Evolutionary conservation across 768 basidiomycete genomes (phyloP), one percentile per base, ranked within the genome.

Genomic region (Lactarius sp.): DNA sequence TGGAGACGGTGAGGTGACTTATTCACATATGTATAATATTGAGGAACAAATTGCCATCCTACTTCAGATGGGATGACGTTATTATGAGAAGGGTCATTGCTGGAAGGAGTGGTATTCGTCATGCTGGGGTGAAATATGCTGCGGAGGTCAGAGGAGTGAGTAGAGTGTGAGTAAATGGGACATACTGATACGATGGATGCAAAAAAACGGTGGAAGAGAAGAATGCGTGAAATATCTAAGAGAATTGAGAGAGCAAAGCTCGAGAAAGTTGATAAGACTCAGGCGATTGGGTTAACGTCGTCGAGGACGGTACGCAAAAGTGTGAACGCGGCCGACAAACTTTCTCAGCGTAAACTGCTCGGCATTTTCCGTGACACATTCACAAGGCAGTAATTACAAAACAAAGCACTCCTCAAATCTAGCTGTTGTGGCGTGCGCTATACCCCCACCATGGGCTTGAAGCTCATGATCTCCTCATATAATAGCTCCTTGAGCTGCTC

Each of bases 1-100:
- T 99, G 97, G 70, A 98, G 85, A 76, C 94, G 90, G 77, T 90
- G 81, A 72, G 96, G 96, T 66, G 94, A 87, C 79, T 97, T 94
- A 85, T 98, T 97, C 75, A 99, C 90, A 81, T 92, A 96, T 71
- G 92, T 96, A 80, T 99, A 99, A 80, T 98, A 98, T 78, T 99
- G 95, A 54, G 94, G 93, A 70, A 97, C 94, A 79, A 98, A 98
- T 78, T 98, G 94, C 94, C 94, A 98, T 78, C 95, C 94, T 73
- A 98, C 95, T 80, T 97, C 93, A 70, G 88, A 92, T 76, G 90
- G 90, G 80, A 88, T 79, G 80, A 91, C 86, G 73, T 80, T 83
- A 76, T 79, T 80, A 73, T 83, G 83, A 70, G 77, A 68, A 76
- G 72, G 50, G 44, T 65, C 65, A 55, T 56, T 59, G 70, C 76